Base-by-base conservation (phyloP, 2,329 filamentous ascomycete species). In the Blumeria graminis region DNA sequence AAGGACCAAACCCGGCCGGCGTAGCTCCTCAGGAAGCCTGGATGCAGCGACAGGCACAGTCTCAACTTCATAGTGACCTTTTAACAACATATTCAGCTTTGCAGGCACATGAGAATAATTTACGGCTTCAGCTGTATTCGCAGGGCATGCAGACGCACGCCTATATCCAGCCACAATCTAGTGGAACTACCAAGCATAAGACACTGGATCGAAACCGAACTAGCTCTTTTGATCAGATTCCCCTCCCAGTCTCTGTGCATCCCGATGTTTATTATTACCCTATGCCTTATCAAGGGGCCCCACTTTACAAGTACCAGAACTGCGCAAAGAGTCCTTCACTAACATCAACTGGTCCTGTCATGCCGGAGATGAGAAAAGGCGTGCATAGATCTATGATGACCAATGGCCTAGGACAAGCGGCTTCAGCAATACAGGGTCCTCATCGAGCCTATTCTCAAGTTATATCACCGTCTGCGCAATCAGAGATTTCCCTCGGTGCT, bases 371-470 rank as follows among this genome's bases (percentile, higher is more conserved):
- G 61, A 72, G 78, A 60, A 72, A 78, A 55, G 73, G 75, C 51
- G 67, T 78, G 56, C 77, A 81, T 60, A 71, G 78, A 62, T 74
- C 76, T 1, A 69, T 70, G 9, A 67, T 70, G 28, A 69, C 72
- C 14, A 74, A 71, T 28, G 77, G 80, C 38, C 65, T 71, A 13
- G 71, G 71, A 9, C 63, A 69, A 36, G 58, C 56, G 45, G 56
- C 54, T 16, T 67, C 70, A 39, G 67, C 72, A 55, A 71, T 76
- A 32, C 75, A 71, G 56, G 76, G 77, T 61, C 70, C 76, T n/a
- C 65, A 80, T 59, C 73, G 79, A 60, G 82, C 79, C 32, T 79
- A 82, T 64, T 82, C 79, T n/a, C 79, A 82, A 64, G 79, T 79
- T 28, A 78, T 78, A 2, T 74, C 76, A 28, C 61, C 66, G 57